These are phyloP conservation scores for Malassezia globosa DNA, from an alignment of 1,284 basidiomycete species.

Conservation along the genomic window DNA sequence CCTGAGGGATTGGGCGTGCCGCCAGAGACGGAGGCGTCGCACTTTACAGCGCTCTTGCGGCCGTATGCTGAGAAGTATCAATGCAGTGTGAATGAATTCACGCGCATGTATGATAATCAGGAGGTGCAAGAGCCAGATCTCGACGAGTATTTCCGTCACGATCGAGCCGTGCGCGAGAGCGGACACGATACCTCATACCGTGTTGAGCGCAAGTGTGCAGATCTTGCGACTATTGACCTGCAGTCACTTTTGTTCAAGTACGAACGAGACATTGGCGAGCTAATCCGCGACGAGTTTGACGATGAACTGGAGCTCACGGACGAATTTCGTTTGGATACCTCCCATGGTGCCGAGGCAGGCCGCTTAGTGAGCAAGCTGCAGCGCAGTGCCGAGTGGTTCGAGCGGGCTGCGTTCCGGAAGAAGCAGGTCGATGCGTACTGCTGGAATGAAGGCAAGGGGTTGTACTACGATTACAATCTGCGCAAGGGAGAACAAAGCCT, in stretches of 20 bases:
- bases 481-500: conserved; percentile 75
- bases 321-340: too few species aligned
- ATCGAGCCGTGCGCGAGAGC: conserved; percentile 68
- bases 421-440: conserved; percentile 80
- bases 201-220: conserved; percentile 82
- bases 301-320: conserved; percentile 81
- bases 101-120: conserved; percentile 84
- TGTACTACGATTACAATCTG: conserved; percentile 96
- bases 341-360: too few species aligned
- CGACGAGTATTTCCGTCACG: conserved; percentile 95
- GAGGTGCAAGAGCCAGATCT: conserved; percentile 72
- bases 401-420: conserved; percentile 37
- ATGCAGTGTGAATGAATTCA: conserved; percentile 92
- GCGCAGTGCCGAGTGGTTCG: conserved; percentile 41
- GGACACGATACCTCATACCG: conserved; percentile 97
- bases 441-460: conserved; percentile 87
- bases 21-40: conserved; percentile 92
- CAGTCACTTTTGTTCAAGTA: conserved; percentile 69
- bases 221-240: conserved; percentile 88
- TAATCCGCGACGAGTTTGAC: conserved; percentile 85
- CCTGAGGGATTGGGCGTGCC: conserved; percentile 92
- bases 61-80: conserved; percentile 87
- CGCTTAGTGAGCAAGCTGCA: conserved; percentile 27
- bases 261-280: conserved; percentile 49
- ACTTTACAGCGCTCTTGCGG: conserved; percentile 93